Conservation (phyloP, 2,329 filamentous ascomycete genomes). For the Fusarium oligoseptatum region DNA sequence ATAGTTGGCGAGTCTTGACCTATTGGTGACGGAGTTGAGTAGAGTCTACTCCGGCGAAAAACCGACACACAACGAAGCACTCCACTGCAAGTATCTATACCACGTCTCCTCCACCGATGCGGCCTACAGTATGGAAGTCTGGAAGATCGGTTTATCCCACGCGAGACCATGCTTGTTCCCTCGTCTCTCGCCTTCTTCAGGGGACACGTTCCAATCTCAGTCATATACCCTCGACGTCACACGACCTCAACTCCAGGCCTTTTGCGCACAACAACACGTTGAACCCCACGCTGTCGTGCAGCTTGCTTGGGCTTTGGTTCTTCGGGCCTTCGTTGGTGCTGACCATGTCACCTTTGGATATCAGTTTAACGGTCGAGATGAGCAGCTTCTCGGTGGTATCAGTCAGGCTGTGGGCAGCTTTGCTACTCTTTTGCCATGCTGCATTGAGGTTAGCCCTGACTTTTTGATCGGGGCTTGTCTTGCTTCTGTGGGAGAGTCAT, state of each 20-base stretch:
- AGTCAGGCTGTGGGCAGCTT: constrained; percentile 62
- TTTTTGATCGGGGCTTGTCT: constrained; percentile 52
- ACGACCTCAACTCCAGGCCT: constrained; percentile 57
- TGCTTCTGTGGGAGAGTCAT: constrained; percentile 48
- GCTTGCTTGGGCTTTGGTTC: constrained; percentile 71
- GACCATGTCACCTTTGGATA: constrained; percentile 69
- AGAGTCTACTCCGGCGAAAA: constrained; percentile 57
- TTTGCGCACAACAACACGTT: constrained; percentile 55
- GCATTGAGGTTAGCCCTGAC: constrained; percentile 49
- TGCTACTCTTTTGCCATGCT: constrained; percentile 55
- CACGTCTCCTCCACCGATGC: constrained; percentile 47
- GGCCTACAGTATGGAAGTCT: constrained; percentile 58
- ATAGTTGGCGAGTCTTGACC: constrained; percentile 56
- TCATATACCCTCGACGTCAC: constrained; percentile 58
- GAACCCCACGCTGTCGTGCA: constrained; percentile 65
- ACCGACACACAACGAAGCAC: constrained; percentile 43
- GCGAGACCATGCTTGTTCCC: constrained; percentile 62
- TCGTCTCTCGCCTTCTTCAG: constrained; percentile 48
- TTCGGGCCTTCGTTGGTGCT: constrained; percentile 67
- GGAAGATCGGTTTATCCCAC: constrained; percentile 57
- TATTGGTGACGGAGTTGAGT: constrained; percentile 62
- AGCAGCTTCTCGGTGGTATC: constrained; percentile 57
- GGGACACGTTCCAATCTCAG: constrained; percentile 50
- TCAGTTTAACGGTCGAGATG: constrained; percentile 60
- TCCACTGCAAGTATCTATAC: constrained; percentile 45